phyloP scores from a whole-genome alignment of 176 grass and related monocot species.

The Aegilops sharonensis region DNA sequence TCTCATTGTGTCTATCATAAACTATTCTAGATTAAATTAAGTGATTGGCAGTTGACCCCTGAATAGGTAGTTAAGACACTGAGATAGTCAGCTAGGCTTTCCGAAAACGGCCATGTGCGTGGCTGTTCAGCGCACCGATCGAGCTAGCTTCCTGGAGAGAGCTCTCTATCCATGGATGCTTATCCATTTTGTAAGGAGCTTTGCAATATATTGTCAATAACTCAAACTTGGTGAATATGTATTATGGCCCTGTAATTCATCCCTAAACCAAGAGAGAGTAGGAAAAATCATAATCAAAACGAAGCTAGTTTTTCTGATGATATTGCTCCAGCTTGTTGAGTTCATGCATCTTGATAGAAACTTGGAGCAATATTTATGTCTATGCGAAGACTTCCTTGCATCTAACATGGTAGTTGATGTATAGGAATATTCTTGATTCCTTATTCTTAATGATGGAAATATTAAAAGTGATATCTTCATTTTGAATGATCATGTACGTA shows the following conservation, averaged over 20 bases:
- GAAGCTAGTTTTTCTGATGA: background rate
- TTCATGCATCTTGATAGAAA: background rate
- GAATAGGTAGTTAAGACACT: background rate
- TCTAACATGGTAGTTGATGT: too few species aligned
- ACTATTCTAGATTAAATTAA: background rate
- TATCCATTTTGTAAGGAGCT: slow-evolving; percentile 12
- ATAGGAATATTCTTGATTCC: background rate
- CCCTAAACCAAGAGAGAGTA: background rate
- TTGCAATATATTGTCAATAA: background rate
- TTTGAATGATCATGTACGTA: background rate
- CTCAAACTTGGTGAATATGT: background rate
- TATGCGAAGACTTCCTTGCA: slow-evolving; percentile 6
- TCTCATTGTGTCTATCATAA: background rate
- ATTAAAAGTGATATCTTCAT: background rate
- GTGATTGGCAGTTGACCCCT: background rate
- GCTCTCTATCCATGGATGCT: background rate
- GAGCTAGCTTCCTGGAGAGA: background rate
- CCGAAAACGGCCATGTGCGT: slow-evolving; percentile 27
- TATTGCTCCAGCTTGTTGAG: background rate
- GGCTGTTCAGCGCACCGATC: slow-evolving; percentile 5
- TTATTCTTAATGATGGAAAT: background rate
- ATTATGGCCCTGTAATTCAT: background rate
- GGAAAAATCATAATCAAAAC: background rate
- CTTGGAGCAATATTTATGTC: background rate
- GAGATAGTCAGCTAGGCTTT: slow-evolving; percentile 27